Evolutionary conservation across 805 yeast species (phyloP), one percentile per base, ranked within the genome.

Genomic region (Candida incommunis): DNA sequence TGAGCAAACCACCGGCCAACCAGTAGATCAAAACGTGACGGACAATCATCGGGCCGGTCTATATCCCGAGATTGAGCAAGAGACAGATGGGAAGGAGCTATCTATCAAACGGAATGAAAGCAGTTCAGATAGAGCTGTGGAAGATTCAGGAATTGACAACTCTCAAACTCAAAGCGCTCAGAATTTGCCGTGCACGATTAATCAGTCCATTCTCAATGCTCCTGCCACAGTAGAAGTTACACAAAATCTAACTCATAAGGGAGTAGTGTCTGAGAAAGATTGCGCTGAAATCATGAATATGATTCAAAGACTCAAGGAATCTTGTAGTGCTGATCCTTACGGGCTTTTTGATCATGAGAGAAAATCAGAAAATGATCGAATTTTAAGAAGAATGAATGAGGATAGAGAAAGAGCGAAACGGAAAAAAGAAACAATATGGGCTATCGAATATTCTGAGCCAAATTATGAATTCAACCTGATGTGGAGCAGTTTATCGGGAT

Each of bases 391-490:
- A 48, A 86, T 90, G 80, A 96, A 90, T 58, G 88, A 81, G 50
- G 97, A 90, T 59, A 68, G 98, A 52, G 98, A 90, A 59, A 68
- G 95, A 37, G 41, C 85, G 56, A 90, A 90, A 58, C 72, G 83
- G 51, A 74, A 82, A 13, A 86, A 88, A 53, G 96, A 90, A 55
- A 75, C 72, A 9, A 67, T 78, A 21, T 86, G 96, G 95, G 71
- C 78, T 7, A 76, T 81, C 0, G 54, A 51, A 23, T 43, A 52
- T 21, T 70, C 68, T 25, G 62, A 83, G 47, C 67, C 71, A 0
- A 60, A 60, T 13, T 68, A 64, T 50, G 74, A 80, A 67, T 69
- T 80, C 68, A 72, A 71, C 49, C 50, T 60, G 53, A 46, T 68
- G 42, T 65, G 76, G 78, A 48, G 48, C 22, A 53, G 54, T 16